These are phyloP conservation scores for Penicillium ochrochloron DNA, from an alignment of 495 filamentous ascomycete species.

Conservation along the genomic window DNA sequence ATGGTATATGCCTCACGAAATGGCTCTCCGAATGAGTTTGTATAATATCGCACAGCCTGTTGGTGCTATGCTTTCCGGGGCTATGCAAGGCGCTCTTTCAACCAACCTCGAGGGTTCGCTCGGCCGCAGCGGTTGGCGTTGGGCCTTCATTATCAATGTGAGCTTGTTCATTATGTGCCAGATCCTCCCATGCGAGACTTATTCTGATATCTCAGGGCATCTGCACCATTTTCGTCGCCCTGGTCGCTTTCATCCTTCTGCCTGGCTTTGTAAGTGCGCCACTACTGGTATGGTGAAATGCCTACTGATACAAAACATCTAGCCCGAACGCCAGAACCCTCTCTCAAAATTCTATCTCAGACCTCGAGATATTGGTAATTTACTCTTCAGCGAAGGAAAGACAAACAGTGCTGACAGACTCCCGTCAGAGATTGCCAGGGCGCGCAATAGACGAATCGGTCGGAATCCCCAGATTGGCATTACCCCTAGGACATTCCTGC, in stretches of 20 bases:
- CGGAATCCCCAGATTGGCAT: not conserved
- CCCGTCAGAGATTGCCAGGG: not conserved
- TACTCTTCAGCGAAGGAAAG: not conserved
- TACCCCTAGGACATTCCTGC: not conserved
- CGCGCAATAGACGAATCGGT: not conserved
- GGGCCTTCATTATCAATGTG: conserved; percentile 32
- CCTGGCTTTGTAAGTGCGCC: not conserved
- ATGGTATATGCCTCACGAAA: conserved; percentile 3
- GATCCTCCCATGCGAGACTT: not conserved
- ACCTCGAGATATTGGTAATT: not conserved
- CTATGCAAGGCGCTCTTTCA: conserved; percentile 30
- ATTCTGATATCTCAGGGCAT: not conserved
- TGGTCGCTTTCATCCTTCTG: not conserved
- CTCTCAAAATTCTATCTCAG: not conserved
- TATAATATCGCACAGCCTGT: conserved; percentile 2
- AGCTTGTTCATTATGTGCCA: not conserved
- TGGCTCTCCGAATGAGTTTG: not conserved
- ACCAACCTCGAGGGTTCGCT: conserved; percentile 25
- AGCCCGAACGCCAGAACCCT: not conserved
- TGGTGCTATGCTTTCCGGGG: conserved; percentile 32
- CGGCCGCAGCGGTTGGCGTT: conserved; percentile 29
- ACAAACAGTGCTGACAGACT: not conserved
- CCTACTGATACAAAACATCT: not conserved
- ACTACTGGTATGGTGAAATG: too few species aligned
- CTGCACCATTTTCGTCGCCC: not conserved